Base-by-base conservation (phyloP, 306 rosid genomes). In the Fagus sylvatica region DNA sequence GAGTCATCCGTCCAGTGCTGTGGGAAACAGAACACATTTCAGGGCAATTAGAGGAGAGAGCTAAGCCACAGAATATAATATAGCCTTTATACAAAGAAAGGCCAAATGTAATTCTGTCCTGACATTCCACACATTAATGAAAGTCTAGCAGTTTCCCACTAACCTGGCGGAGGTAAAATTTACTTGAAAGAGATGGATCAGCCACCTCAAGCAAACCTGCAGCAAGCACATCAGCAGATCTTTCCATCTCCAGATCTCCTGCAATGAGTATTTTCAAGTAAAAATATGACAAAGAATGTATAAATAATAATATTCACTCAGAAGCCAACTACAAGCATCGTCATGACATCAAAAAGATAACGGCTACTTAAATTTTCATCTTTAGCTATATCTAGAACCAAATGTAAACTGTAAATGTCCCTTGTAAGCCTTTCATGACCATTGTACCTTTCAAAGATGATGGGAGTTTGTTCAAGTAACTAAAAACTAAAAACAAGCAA, bases 171-270 rank as follows among this genome's bases (percentile, higher is more conserved):
- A 92, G 88, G 79, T 89, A 95, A 88, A 84, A 93, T 90, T 87
- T 91, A 81, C 84, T 89, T 54, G 99, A 95, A 86, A 95, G 91
- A 77, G 97, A 88, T 77, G 98, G 97, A 78, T 95, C 96, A 74
- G 99, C 92, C 87, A 93, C 81, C 86, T 95, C 99, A 89, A 95
- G 99, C 88, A 95, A 92, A 77, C 99, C 99, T 72, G 98, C 96
- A 85, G 99, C 95, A 78, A 95, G 98, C 73, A 95, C 90, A 78
- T 95, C 99, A 33, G 96, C 91, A 69, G 99, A 91, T 69, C 86
- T 96, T 87, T 95, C 98, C 99, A n/a, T n/a, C n/a, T n/a, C n/a
- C n/a, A n/a, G n/a, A 93, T 95, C 83, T 93, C 99, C 99, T 95
- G 87, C 71, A 79, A 77, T 77, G 72, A 70, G 78, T 59, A 76